A percentile compares a stretch with the other conserved stretches of the same genome.
phyloP scores from a whole-genome alignment of 2,329 filamentous ascomycete species.

The Grosmannia serpens region DNA sequence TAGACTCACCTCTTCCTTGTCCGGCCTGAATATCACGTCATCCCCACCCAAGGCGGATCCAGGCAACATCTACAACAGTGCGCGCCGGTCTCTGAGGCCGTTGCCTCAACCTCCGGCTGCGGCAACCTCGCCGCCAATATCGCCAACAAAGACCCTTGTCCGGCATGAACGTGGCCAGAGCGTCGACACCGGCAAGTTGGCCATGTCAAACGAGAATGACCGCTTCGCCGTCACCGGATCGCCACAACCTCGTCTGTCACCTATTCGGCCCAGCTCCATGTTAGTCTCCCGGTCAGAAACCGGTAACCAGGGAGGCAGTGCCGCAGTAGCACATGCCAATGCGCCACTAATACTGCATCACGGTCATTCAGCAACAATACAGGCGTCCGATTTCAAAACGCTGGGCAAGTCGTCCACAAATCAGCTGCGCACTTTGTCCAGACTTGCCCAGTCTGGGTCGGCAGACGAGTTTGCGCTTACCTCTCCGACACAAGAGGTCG shows the following conservation, averaged over 20 bases:
- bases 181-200: constrained; percentile 47
- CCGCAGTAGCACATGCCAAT: constrained; percentile 19
- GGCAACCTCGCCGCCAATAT: background rate
- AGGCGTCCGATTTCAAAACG: constrained; percentile 63
- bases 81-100: constrained; percentile 67
- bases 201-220: constrained; percentile 20
- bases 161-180: constrained; percentile 44
- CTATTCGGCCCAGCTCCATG: constrained; percentile 49
- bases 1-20: constrained; percentile 34
- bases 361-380: constrained; percentile 36
- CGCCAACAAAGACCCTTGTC: constrained; percentile 12
- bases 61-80: constrained; percentile 56
- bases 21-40: constrained; percentile 24
- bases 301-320: constrained; percentile 25
- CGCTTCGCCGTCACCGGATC: constrained; percentile 20
- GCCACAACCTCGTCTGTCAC: constrained; percentile 29
- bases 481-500: constrained; percentile 71
- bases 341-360: constrained; percentile 25
- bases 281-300: constrained; percentile 47
- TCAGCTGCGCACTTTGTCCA: constrained; percentile 78
- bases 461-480: constrained; percentile 73
- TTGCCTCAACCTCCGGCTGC: constrained; percentile 53
- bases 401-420: constrained; percentile 82
- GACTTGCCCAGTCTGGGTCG: constrained; percentile 62
- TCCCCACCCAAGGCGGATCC: constrained; percentile 8